phyloP scores from a whole-genome alignment of 108 stramenopile genomes.

The Fragilaria radians region DNA sequence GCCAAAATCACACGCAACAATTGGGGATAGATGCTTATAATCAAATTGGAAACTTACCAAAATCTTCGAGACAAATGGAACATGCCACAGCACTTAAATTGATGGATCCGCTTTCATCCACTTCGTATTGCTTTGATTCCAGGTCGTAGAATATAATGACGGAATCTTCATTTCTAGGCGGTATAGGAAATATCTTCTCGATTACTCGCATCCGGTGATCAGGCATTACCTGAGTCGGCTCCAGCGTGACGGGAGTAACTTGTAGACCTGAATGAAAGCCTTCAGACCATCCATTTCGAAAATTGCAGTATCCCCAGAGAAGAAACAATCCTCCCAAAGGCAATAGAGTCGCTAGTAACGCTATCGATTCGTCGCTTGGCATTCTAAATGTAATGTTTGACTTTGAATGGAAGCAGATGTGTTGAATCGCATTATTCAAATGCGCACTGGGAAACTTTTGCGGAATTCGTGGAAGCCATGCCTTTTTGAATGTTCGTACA shows the following conservation, averaged over 20 bases:
- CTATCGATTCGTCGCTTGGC: neutral
- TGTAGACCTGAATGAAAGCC: neutral
- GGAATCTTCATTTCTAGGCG: neutral
- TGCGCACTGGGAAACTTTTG: too few relatives aligned
- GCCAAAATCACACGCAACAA: too few relatives aligned
- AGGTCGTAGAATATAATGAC: neutral
- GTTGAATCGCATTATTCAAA: too few relatives aligned
- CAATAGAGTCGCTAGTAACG: neutral
- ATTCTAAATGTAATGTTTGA: too few relatives aligned
- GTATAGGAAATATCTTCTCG: neutral
- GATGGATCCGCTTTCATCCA: neutral
- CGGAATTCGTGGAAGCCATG: too few relatives aligned
- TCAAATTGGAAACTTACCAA: too few relatives aligned
- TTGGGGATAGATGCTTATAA: too few relatives aligned
- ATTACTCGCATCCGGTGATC: neutral
- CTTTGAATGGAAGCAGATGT: too few relatives aligned
- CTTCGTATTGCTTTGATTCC: neutral
- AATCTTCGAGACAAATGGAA: conserved; percentile 1
- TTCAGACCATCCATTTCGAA: neutral
- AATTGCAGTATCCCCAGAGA: neutral
- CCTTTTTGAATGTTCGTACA: too few relatives aligned
- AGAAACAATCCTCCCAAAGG: neutral
- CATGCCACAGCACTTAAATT: neutral
- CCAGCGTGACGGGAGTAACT: neutral
- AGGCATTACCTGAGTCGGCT: neutral